These are phyloP conservation scores for Knufia fluminis DNA, from an alignment of 2,329 filamentous ascomycete genomes.

Conservation along the genomic window DNA sequence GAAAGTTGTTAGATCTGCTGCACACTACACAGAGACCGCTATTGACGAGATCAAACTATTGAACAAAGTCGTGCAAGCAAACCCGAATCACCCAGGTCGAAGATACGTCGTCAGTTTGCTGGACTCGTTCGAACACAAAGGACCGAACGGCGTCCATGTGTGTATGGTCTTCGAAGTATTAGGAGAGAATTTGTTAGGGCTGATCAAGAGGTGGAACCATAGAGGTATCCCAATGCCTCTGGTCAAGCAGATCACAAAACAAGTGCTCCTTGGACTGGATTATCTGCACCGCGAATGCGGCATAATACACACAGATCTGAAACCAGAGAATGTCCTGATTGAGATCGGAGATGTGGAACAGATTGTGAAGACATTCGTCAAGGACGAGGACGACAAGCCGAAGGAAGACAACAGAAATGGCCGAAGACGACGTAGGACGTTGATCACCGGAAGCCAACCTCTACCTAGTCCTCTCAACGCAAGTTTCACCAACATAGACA, in stretches of 20 bases:
- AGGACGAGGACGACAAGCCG: slow-evolving; percentile 64
- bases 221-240: slow-evolving; percentile 91
- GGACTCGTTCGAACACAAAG: slow-evolving; percentile 96
- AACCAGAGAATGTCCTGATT: slow-evolving; percentile 96
- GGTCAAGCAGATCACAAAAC: slow-evolving; percentile 98
- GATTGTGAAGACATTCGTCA: slow-evolving; percentile 92
- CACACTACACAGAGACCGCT: slow-evolving; percentile 97
- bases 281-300: slow-evolving; percentile 96
- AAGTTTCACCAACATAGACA: slow-evolving; percentile 71
- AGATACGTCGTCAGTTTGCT: slow-evolving; percentile 92
- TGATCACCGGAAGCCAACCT: slow-evolving; percentile 95
- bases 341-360: slow-evolving; percentile 98
- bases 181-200: slow-evolving; percentile 83
- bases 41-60: slow-evolving; percentile 98
- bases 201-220: slow-evolving; percentile 99
- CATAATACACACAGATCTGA: slow-evolving; percentile 85
- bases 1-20: slow-evolving; percentile 94
- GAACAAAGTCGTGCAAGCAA: slow-evolving; percentile 92
- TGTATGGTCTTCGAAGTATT: slow-evolving; percentile 99
- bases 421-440: slow-evolving; percentile 74
- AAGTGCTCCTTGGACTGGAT: slow-evolving; percentile 88
- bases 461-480: slow-evolving; percentile 90
- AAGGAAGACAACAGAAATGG: slow-evolving; percentile 92
- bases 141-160: slow-evolving; percentile 89
- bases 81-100: slow-evolving; percentile 85